Evolutionary conservation across 2,329 filamentous ascomycete species (phyloP), one percentile per base, ranked within the genome.

Genomic region (Aspergillus pseudoviridinutans): DNA sequence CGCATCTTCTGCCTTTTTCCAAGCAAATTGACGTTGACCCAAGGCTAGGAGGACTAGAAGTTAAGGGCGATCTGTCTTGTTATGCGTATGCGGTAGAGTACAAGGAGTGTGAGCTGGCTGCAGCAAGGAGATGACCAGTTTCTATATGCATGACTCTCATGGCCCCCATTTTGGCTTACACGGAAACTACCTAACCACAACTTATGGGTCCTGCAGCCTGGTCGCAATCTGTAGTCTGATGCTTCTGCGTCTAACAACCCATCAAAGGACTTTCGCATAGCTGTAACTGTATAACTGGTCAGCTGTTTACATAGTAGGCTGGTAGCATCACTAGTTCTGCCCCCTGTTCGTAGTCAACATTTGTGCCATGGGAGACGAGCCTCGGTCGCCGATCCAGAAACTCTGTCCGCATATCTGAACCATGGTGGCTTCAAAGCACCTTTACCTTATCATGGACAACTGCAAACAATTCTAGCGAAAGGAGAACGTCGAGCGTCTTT

Each of bases 1-100:
- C 65, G 66, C 70, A 72, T 72, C 20, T 20, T 65, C 53, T 51
- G n/a, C 24, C 10, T 25, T 25, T 22, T 24, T 22, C 10, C 22
- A 20, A 22, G 22, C 12, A 14, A 20, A 47, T 27, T 7, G 12
- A 6, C n/a, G 44, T 47, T 27, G 44, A 7, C 32, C 32, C 32
- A 17, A 22, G 25, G 22, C n/a, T 55, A 8, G 14, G 12, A 38
- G 32, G 25, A 32, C 17, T 50, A 5, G 8, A 38, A 38, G 14
- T 35, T 6, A 17, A 17, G 12, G 32, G 7, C 17, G 14, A 38
- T 38, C 17, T 38, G 7, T 38, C 32, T 17, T 38, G 32, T 38
- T 38, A 38, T 12, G 32, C 2, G 32, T 38, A n/a, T 38, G 32
- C 14, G 32, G 32, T 17, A 38, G 32, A 38, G 32, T 4, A 38